Base-by-base conservation (phyloP, 176 grass and related monocot species). In the Raddia distichophylla region DNA sequence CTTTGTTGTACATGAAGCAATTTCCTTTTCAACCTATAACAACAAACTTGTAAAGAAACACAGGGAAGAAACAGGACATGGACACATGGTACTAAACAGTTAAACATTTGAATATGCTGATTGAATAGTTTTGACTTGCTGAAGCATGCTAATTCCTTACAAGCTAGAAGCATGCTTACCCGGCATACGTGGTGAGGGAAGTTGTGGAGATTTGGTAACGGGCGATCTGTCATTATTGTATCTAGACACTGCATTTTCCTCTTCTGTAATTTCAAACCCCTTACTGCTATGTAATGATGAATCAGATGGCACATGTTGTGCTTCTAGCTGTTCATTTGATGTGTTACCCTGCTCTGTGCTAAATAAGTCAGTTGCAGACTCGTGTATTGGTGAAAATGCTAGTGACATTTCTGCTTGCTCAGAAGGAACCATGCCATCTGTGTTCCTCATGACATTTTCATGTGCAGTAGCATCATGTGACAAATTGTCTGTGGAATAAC, bases 361-460 rank as follows among this genome's bases (percentile, higher is more conserved):
- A 62, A 35, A 51, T 19, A 75, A 64, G 46, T 52, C 56, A 69
- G 67, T 46, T 64, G 87, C 54, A 17, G 79, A 82, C 64, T 95
- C 90, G 69, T 16, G 75, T 83, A 90, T 78, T 54, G 90, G 90
- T 3, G 92, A 87, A 81, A 86, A 84, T 67, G 83, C 77, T 79
- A 83, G 85, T 56, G 84, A 82, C 19, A 43, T 84, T 77, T 87
- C 81, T 56, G 77, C 45, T 69, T 49, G 8, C 54, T 75, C 76
- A 89, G 82, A 85, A 50, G 58, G 56, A 88, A 76, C 67, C 55
- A 12, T 8, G 16, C 11, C 71, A 84, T 85, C 43, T 78, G 45
- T 55, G 64, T 46, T 82, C 82, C 51, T 48, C n/a, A 45, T 52
- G 32, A 58, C 52, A 74, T 32, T 59, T 19, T 43, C 57, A 86